phyloP scores from a whole-genome alignment of 2,329 filamentous ascomycete genomes.

The Aspergillus latus region DNA sequence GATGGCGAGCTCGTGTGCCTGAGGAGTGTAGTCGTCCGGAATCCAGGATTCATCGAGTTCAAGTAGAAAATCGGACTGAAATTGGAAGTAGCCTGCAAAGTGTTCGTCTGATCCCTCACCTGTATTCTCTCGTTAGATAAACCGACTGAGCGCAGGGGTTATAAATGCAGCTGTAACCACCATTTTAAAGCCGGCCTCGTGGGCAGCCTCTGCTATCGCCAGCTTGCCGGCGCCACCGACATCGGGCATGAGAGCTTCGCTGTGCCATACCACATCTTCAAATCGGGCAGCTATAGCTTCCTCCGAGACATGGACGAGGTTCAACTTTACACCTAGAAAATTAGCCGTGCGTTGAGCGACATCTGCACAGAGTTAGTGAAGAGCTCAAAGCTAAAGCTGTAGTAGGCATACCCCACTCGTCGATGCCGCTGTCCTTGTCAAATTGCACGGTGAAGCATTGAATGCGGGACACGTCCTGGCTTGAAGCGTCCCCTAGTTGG shows the following conservation, averaged over 20 bases:
- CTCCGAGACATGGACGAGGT: conserved; percentile 47
- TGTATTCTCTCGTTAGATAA: conserved; percentile 40
- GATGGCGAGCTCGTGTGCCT: too few species aligned
- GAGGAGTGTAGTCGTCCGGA: not conserved
- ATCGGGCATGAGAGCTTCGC: conserved; percentile 37
- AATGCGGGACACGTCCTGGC: conserved; percentile 34
- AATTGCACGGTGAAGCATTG: conserved; percentile 56
- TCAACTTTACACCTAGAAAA: conserved; percentile 47
- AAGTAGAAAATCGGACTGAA: conserved; percentile 49
- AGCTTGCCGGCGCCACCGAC: too few species aligned
- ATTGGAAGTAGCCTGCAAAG: conserved; percentile 54
- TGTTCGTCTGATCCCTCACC: conserved; percentile 57
- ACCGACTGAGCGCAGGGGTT: too few species aligned
- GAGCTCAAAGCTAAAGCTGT: too few species aligned
- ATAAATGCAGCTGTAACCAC: too few species aligned
- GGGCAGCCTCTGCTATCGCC: too few species aligned
- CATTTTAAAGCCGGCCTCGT: too few species aligned
- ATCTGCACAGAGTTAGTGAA: conserved; percentile 19
- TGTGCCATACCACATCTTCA: conserved; percentile 48
- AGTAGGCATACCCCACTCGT: conserved; percentile 47
- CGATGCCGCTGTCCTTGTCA: conserved; percentile 48
- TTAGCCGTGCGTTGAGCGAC: conserved; percentile 51
- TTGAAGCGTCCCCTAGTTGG: conserved; percentile 41
- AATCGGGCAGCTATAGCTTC: conserved; percentile 45
- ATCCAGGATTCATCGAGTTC: conserved; percentile 46